phyloP scores from a whole-genome alignment of 805 yeast species.

The Martiniozyma abietophila region DNA sequence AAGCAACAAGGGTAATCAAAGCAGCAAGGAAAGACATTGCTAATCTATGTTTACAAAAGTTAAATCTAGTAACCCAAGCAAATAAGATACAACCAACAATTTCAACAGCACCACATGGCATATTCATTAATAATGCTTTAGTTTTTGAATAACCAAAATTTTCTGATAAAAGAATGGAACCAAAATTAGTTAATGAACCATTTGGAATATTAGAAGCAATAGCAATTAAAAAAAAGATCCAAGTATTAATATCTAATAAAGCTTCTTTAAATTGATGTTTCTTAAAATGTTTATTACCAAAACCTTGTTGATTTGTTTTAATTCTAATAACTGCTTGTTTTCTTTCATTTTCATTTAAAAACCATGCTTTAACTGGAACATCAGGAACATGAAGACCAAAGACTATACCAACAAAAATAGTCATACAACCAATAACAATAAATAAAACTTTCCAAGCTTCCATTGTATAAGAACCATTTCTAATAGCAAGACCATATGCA shows the following conservation, averaged over 20 bases:
- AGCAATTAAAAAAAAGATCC: slow-evolving; percentile 38
- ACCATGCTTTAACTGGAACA: slow-evolving; percentile 26
- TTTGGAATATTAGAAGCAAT: slow-evolving; percentile 44
- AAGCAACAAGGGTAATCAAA: slow-evolving; percentile 8
- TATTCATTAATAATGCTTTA: slow-evolving; percentile 12
- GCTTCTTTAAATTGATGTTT: slow-evolving; percentile 49
- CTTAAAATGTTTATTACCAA: slow-evolving; percentile 30
- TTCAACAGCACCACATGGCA: slow-evolving; percentile 17
- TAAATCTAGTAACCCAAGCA: slow-evolving; percentile 20
- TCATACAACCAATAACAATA: slow-evolving; percentile 50
- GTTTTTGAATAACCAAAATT: slow-evolving; percentile 13
- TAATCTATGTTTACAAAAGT: slow-evolving; percentile 21
- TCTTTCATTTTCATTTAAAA: slow-evolving; percentile 30
- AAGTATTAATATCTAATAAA: slow-evolving; percentile 40
- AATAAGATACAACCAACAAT: slow-evolving; percentile 15
- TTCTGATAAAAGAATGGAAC: slow-evolving; percentile 25
- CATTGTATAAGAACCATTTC: slow-evolving; percentile 15
- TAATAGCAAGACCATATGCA: slow-evolving; percentile 36
- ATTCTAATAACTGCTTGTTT: slow-evolving; percentile 23
- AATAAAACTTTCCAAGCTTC: slow-evolving; percentile 54
- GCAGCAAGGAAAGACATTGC: slow-evolving; percentile 16
- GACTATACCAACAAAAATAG: slow-evolving; percentile 40
- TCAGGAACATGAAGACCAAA: slow-evolving; percentile 34
- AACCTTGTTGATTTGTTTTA: slow-evolving; percentile 29
- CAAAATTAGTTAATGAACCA: slow-evolving; percentile 48